These are phyloP conservation scores for Caloboletus inedulis DNA, from an alignment of 1,284 basidiomycete species.

Conservation along the genomic window DNA sequence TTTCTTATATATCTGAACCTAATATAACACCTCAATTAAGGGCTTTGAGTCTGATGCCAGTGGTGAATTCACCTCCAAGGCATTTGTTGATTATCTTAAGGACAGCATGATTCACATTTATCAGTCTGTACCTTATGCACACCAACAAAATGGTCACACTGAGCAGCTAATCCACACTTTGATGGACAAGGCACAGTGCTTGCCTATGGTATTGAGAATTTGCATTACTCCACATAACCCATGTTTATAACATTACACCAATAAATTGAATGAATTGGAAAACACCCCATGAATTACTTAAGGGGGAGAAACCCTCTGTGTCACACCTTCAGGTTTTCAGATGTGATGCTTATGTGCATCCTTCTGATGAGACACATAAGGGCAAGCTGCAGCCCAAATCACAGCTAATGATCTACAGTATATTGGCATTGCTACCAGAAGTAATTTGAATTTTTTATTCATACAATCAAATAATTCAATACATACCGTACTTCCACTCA, in stretches of 20 bases:
- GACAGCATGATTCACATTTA: too few species aligned
- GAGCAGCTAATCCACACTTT: not conserved
- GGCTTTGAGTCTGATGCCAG: not conserved
- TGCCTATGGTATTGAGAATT: not conserved
- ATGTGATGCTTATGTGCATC: not conserved
- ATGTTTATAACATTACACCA: not conserved
- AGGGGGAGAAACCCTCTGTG: not conserved
- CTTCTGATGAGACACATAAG: rapidly evolving
- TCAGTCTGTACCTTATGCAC: not conserved
- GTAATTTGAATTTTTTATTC: too few species aligned
- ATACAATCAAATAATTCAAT: too few species aligned
- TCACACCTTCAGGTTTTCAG: not conserved
- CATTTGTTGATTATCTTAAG: too few species aligned
- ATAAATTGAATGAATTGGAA: not conserved
- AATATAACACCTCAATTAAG: not conserved
- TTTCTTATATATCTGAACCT: not conserved
- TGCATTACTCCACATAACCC: not conserved
- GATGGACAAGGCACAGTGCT: not conserved
- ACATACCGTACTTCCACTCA: too few species aligned
- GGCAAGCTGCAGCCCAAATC: not conserved
- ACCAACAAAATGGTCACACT: not conserved
- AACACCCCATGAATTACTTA: not conserved
- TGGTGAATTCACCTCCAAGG: not conserved
- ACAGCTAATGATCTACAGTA: not conserved
- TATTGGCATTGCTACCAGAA: too few species aligned